Evolutionary conservation across 495 filamentous ascomycete species (phyloP).

Genomic region (Xylaria bambusicola): DNA sequence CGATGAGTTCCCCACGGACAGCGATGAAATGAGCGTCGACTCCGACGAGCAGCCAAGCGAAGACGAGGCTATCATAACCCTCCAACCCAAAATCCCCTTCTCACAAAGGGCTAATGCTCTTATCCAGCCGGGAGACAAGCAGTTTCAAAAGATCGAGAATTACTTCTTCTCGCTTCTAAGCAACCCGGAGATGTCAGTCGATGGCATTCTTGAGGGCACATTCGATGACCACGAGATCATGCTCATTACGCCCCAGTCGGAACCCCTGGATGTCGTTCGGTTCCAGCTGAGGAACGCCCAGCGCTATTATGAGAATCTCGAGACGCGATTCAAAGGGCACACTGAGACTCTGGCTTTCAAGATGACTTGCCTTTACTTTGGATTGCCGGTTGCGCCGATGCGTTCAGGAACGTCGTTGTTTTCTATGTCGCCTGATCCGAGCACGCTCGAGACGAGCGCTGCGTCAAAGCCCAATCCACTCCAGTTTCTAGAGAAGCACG

Average conservation of each 20-base stretch:
- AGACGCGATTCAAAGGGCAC: slow-evolving; percentile 26
- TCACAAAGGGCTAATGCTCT: slow-evolving; percentile 18
- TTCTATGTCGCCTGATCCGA: slow-evolving; percentile 13
- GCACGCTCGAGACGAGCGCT: neutral
- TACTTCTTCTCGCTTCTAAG: slow-evolving; percentile 29
- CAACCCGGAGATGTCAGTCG: slow-evolving; percentile 16
- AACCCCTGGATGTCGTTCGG: slow-evolving; percentile 18
- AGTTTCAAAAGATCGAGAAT: slow-evolving; percentile 21
- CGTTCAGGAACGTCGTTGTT: slow-evolving; percentile 12
- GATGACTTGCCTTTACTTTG: slow-evolving; percentile 32
- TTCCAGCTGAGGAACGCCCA: slow-evolving; percentile 21
- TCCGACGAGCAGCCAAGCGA: neutral
- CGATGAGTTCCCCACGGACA: neutral
- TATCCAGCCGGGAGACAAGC: slow-evolving; percentile 12
- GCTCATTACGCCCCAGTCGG: slow-evolving; percentile 23
- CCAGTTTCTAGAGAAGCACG: slow-evolving; percentile 22
- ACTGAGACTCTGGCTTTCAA: slow-evolving; percentile 25
- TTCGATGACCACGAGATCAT: slow-evolving; percentile 31
- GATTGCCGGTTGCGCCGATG: slow-evolving; percentile 30
- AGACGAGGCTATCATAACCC: neutral
- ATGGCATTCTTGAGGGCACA: slow-evolving; percentile 24
- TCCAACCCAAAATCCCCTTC: slow-evolving; percentile 20
- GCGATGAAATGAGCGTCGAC: neutral
- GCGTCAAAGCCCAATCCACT: slow-evolving; percentile 1
- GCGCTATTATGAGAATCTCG: slow-evolving; percentile 20